Conservation (phyloP, 768 basidiomycete genomes). For the Amanita muscaria region DNA sequence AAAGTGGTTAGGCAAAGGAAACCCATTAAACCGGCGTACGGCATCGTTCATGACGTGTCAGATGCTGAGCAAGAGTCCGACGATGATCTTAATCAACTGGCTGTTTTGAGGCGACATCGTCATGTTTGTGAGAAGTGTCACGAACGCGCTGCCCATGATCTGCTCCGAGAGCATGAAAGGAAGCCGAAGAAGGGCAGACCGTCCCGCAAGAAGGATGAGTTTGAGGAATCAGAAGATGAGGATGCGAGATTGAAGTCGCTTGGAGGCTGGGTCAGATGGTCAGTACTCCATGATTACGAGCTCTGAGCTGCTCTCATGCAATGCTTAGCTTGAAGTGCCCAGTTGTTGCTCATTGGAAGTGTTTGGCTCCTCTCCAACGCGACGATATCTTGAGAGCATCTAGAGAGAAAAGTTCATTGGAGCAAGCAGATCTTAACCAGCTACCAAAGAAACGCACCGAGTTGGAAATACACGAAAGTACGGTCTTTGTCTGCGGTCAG, state of each 20-base stretch:
- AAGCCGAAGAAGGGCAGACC: conserved; percentile 32
- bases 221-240: conserved; percentile 48
- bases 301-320: conserved; percentile 9
- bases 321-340: conserved; percentile 65
- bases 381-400: conserved; percentile 69
- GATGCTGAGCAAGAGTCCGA: conserved; percentile 47
- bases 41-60: conserved; percentile 31
- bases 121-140: conserved; percentile 67
- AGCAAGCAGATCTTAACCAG: conserved; percentile 15
- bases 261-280: conserved; percentile 87
- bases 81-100: conserved; percentile 37
- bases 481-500: conserved; percentile 68
- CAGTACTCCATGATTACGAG: conserved; percentile 15
- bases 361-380: conserved; percentile 54
- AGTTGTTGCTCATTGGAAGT: conserved; percentile 69
- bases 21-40: conserved; percentile 28
- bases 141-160: conserved; percentile 45
- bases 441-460: conserved; percentile 37
- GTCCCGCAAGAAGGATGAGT: conserved; percentile 38
- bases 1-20: background rate
- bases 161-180: conserved; percentile 26
- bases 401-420: conserved; percentile 42
- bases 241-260: conserved; percentile 37
- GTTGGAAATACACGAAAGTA: conserved; percentile 48
- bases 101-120: conserved; percentile 52